phyloP scores from a whole-genome alignment of 2,329 filamentous ascomycete genomes.

The Gremmenia infestans region DNA sequence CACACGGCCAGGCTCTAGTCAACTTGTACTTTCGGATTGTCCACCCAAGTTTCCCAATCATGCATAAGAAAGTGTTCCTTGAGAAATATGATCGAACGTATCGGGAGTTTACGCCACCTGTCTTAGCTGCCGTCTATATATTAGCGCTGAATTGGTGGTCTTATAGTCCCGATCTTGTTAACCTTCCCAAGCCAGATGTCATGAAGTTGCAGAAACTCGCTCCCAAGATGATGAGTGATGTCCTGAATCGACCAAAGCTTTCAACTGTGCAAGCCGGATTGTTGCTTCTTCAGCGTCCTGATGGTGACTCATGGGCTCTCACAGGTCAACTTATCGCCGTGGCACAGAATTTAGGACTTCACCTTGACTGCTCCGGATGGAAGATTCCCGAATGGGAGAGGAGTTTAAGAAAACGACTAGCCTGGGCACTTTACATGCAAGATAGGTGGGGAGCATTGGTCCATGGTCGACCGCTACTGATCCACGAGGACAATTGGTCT shows the following conservation, averaged over 20 bases:
- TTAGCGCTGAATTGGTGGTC: slow-evolving; percentile 57
- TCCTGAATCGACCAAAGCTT: slow-evolving; percentile 47
- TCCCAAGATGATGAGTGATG: slow-evolving; percentile 40
- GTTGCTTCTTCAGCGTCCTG: slow-evolving; percentile 42
- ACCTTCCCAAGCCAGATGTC: slow-evolving; percentile 39
- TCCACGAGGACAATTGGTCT: slow-evolving; percentile 50
- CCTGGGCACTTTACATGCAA: slow-evolving; percentile 62
- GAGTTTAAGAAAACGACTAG: slow-evolving; percentile 55
- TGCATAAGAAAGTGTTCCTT: slow-evolving; percentile 56
- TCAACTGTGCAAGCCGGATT: slow-evolving; percentile 51
- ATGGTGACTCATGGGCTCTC: slow-evolving; percentile 27
- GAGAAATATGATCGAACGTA: slow-evolving; percentile 55
- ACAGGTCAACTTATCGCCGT: slow-evolving; percentile 46
- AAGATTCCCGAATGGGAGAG: slow-evolving; percentile 59
- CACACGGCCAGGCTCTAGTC: slow-evolving; percentile 23
- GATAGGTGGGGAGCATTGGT: slow-evolving; percentile 58
- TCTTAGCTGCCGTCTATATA: slow-evolving; percentile 57
- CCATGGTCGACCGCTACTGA: slow-evolving; percentile 53
- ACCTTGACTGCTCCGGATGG: slow-evolving; percentile 58
- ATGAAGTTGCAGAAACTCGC: slow-evolving; percentile 36
- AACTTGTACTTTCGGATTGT: slow-evolving; percentile 37
- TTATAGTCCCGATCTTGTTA: slow-evolving; percentile 50
- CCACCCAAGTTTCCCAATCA: slow-evolving; percentile 44
- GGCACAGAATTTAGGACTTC: slow-evolving; percentile 53
- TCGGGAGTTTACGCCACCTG: slow-evolving; percentile 52